Conservation (phyloP, 2,329 filamentous ascomycete species). For the Cylindrodendrum hubeiense region DNA sequence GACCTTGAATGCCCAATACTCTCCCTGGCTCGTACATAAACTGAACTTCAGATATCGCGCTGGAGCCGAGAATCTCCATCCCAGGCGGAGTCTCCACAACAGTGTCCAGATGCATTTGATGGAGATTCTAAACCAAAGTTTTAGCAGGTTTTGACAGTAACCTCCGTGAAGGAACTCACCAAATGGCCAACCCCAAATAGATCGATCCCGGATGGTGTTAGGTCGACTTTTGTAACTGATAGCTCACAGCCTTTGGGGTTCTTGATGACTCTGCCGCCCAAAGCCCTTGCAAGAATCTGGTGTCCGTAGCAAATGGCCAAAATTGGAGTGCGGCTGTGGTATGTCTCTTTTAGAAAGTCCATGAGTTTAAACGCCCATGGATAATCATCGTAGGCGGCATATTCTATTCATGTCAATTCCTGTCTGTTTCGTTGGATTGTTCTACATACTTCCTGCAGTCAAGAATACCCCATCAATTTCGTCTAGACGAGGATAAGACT, state of each 20-base stretch:
- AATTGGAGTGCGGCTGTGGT: not conserved
- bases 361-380: constrained; percentile 6
- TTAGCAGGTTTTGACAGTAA: not conserved
- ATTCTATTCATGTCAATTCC: not conserved
- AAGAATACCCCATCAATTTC: constrained; percentile 5
- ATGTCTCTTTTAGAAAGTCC: constrained; percentile 1
- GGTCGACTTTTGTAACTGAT: constrained; percentile 1
- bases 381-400: constrained; percentile 11
- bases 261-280: constrained; percentile 1
- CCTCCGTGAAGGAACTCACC: not conserved
- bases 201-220: not conserved
- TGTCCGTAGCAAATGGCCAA: constrained; percentile 14
- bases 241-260: constrained; percentile 12
- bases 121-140: not conserved
- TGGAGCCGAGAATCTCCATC: constrained; percentile 1
- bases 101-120: not conserved
- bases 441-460: constrained; percentile 7
- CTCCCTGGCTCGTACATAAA: constrained; percentile 3
- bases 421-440: no score
- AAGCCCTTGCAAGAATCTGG: constrained; percentile 7
- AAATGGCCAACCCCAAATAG: not conserved
- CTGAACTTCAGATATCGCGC: not conserved
- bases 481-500: not conserved
- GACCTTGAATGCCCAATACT: constrained; percentile 7
- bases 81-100: not conserved